phyloP scores from a whole-genome alignment of 139 green algal species.

The Raphidocelis subcapitata region DNA sequence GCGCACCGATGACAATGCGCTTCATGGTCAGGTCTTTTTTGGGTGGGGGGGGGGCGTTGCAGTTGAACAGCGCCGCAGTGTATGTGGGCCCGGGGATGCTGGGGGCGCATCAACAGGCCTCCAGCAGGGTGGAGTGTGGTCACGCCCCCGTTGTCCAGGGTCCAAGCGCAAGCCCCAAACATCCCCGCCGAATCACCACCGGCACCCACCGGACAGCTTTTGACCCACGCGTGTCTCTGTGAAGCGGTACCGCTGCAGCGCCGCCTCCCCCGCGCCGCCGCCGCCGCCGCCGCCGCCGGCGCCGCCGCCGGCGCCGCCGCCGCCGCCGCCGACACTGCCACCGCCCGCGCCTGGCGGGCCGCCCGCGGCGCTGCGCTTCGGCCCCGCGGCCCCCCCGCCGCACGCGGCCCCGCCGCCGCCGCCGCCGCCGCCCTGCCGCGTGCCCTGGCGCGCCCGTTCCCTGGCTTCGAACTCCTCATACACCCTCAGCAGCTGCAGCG shows the following conservation, averaged over 20 bases:
- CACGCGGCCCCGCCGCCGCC: neutral
- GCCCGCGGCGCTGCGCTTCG: too few relatives aligned
- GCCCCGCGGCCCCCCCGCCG: too few relatives aligned
- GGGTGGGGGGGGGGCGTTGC: too few relatives aligned
- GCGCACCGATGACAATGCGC: constrained; percentile 80
- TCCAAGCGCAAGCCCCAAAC: neutral
- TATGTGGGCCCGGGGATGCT: neutral
- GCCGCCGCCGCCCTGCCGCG: constrained; percentile 10
- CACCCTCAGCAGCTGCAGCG: constrained; percentile 74
- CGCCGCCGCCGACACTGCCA: too few relatives aligned
- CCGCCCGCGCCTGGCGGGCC: too few relatives aligned
- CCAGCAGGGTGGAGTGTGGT: neutral
- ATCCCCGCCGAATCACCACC: too few relatives aligned
- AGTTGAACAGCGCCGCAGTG: too few relatives aligned
- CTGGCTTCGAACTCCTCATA: constrained; percentile 59
- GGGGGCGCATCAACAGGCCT: neutral
- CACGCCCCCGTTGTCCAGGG: neutral
- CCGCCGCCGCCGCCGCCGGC: neutral
- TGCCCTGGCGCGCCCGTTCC: too few relatives aligned
- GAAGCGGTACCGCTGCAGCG: constrained; percentile 28
- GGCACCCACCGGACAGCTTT: constrained; percentile 59
- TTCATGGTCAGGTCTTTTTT: constrained; percentile 84
- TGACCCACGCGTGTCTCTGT: constrained; percentile 76
- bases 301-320: neutral
- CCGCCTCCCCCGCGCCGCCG: constrained; percentile 21